Conservation (phyloP, 2,329 filamentous ascomycete species). For the Chaetomiaceae sp. region DNA sequence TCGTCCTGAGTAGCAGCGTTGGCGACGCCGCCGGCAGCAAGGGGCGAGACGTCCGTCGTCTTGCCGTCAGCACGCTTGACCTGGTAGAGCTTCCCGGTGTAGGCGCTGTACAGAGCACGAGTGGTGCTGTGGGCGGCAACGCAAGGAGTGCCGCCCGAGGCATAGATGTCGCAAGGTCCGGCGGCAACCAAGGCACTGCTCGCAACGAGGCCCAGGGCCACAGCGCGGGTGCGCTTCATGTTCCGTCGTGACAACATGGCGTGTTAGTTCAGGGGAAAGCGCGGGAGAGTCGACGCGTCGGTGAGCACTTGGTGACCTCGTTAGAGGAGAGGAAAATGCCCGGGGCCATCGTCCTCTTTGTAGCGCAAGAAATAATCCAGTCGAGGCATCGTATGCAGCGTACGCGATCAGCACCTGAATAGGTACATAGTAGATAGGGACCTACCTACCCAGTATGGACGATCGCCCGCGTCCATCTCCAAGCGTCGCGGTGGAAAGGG, state of each 20-base stretch:
- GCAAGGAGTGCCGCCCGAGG: constrained; percentile 46
- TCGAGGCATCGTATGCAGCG: too few species aligned
- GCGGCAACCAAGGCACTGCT: constrained; percentile 40
- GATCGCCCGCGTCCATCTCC: too few species aligned
- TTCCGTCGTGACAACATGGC: neutral
- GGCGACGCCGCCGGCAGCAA: constrained; percentile 55
- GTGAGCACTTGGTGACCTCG: too few species aligned
- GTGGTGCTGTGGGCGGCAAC: constrained; percentile 61
- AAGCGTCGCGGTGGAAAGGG: too few species aligned
- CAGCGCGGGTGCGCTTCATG: neutral
- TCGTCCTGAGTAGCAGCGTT: constrained; percentile 54
- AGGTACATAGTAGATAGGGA: too few species aligned
- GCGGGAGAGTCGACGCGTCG: too few species aligned
- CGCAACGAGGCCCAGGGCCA: constrained; percentile 27
- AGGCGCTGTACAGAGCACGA: constrained; percentile 52
- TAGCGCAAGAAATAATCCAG: too few species aligned
- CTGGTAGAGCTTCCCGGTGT: constrained; percentile 51
- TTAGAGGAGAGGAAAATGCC: too few species aligned
- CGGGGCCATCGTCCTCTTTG: too few species aligned
- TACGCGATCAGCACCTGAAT: too few species aligned
- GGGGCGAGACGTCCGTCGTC: constrained; percentile 43
- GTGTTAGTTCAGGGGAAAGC: too few species aligned
- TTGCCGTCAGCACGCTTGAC: constrained; percentile 45
- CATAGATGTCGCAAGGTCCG: constrained; percentile 44
- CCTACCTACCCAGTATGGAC: too few species aligned